Evolutionary conservation across 2,329 filamentous ascomycete genomes (phyloP), one percentile per base, ranked within the genome.

Genomic region (Esteya vermicola): DNA sequence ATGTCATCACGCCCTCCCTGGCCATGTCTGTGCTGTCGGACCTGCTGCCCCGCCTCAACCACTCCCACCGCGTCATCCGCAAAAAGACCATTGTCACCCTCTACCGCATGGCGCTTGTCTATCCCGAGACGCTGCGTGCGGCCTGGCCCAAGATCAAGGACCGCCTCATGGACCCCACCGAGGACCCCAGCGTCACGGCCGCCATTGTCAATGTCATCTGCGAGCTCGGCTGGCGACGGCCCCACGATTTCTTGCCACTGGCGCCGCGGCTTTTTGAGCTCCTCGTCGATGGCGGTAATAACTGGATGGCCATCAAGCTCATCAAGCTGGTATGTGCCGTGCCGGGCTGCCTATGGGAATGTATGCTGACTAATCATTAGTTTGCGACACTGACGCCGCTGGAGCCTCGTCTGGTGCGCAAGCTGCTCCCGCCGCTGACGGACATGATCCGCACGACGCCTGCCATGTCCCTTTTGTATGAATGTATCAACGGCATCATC

Each of bases 291-390:
- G 81, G 86, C 41, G 82, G 82, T 28, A 96, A 98, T 60, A 98
- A 98, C 59, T 98, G 91, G 91, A 96, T 98, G 89, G 88, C 88
- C 43, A 98, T 98, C 56, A 98, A 98, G 58, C 75, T 98, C 46
- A 96, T 98, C 57, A 98, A 98, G 62, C 71, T 98, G 47, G 85
- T 89, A 58, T 49, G n/a, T 25, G 23, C 13, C 19, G 32, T 8
- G 32, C 25, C 13, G 21, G 14, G 26, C 21, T 5, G 13, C 5
- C 9, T 3, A 2, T 7, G 3, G 5, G 7, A n/a, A 8, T 14
- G 14, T 20, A 22, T 3, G 6, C 14, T 32, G n/a, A 26, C 28
- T 16, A n/a, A 25, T 14, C 19, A 30, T 16, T 3, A 93, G 82
- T 98, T 98, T 68, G 89, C 91, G 33, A 93, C 85, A 2, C 64